Percentiles rank a stretch among this genome's conserved stretches.
These are phyloP conservation scores for Nothomitra cinnamomea DNA, from an alignment of 2,329 filamentous ascomycete genomes.

Conservation along the genomic window DNA sequence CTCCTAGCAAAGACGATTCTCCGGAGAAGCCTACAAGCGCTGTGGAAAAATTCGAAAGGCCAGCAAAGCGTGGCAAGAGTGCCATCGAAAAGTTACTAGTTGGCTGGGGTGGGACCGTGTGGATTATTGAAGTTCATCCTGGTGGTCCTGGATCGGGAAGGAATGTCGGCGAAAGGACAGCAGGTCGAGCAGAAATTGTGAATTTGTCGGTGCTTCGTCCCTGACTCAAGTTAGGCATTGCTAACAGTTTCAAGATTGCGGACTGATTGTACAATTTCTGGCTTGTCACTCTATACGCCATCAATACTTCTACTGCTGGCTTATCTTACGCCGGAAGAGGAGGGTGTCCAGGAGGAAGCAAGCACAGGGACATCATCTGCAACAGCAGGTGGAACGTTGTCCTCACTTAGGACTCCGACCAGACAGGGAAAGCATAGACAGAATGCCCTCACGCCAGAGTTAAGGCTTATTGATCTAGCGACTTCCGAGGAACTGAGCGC, in stretches of 20 bases:
- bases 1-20: constrained; percentile 8
- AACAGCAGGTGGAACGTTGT: constrained; percentile 25
- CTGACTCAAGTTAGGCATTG: background rate
- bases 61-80: constrained; percentile 10
- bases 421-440: constrained; percentile 53
- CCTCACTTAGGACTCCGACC: constrained; percentile 39
- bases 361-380: background rate
- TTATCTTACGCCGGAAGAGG: constrained; percentile 60
- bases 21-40: constrained; percentile 6
- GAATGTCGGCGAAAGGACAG: constrained; percentile 49
- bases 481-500: constrained; percentile 74
- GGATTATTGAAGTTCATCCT: constrained; percentile 83
- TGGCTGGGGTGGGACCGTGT: constrained; percentile 91
- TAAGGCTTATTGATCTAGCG: constrained; percentile 76
- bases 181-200: constrained; percentile 73
- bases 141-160: constrained; percentile 51
- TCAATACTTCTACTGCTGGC: constrained; percentile 81
- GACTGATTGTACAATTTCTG: constrained; percentile 95
- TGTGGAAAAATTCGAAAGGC: constrained; percentile 11
- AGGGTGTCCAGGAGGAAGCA: constrained; percentile 30
- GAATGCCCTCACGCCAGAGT: constrained; percentile 71
- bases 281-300: constrained; percentile 89
- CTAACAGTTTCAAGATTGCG: constrained; percentile 42
- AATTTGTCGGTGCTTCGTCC: constrained; percentile 53
- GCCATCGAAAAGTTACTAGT: constrained; percentile 64